Base-by-base conservation (phyloP, 169 alveolate genomes). In the Cryptosporidium baileyi region DNA sequence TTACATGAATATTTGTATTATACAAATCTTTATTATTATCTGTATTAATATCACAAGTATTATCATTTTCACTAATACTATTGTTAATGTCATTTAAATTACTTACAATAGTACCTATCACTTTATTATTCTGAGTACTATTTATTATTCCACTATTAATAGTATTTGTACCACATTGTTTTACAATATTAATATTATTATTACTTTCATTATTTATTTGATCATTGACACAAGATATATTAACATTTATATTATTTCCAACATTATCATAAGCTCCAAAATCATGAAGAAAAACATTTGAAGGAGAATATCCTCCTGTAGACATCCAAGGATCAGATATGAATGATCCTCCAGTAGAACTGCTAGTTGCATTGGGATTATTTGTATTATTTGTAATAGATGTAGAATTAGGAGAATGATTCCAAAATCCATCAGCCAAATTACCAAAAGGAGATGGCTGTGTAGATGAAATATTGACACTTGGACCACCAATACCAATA, bases 271-370 rank as follows among this genome's bases (percentile, higher is more conserved):
- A 74, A 1, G 61, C 43, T 8, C 49, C 36, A 38, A 74, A 74
- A 45, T 74, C 85, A 74, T 74, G 85, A 1, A 74, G n/a, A 57
- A 74, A 74, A 17, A 67, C 85, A 57, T 40, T 74, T 19, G 85
- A 22, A 5, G 85, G 85, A 19, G 85, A 74, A 74, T 74, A 74
- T n/a, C 74, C 67, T 1, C 85, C 41, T 30, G 51, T 65, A n/a
- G 85, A 74, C 74, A 74, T 51, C 85, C 85, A 74, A 38, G 85
- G 85, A 34, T 74, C 85, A n/a, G 85, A 54, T 36, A 74, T 74
- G 54, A 74, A 74, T 32, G 85, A 57, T 26, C 81, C 81, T 15
- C 38, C 32, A 13, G 81, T 65, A 17, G 85, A 74, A 15, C 85
- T 74, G n/a, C 85, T 67, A 3, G 65, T 74, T 6, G 67, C 41